These are phyloP conservation scores for Drechslera avenae DNA, from an alignment of 2,329 filamentous ascomycete species.

Conservation along the genomic window DNA sequence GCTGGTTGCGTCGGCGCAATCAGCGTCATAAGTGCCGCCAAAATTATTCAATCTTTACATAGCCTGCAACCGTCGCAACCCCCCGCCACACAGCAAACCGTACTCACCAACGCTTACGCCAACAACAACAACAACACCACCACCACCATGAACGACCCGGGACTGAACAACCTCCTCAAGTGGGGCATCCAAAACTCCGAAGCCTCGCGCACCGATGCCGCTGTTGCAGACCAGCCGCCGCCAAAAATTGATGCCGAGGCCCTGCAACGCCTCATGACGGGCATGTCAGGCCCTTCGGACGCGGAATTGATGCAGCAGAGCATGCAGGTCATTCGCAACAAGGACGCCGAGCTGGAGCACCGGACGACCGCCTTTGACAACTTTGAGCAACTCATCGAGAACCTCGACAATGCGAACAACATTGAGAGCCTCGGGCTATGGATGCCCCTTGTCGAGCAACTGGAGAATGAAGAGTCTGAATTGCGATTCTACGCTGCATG, in stretches of 20 bases:
- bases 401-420: conserved; percentile 94
- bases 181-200: conserved; percentile 73
- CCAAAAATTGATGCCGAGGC: conserved; percentile 20
- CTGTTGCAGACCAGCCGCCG: conserved; percentile 50
- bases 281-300: conserved; percentile 60
- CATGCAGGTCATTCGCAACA: conserved; percentile 75
- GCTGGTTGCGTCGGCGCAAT: conserved; percentile 21
- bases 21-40: conserved; percentile 31
- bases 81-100: conserved; percentile 11
- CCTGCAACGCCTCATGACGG: conserved; percentile 15
- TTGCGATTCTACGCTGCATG: conserved; percentile 87
- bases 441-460: conserved; percentile 74
- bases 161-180: conserved; percentile 77
- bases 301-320: conserved; percentile 88
- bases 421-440: conserved; percentile 79
- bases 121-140: no score
- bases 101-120: not conserved
- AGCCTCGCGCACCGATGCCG: conserved; percentile 45
- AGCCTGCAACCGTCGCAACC: conserved; percentile 8
- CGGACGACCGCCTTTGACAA: conserved; percentile 33
- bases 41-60: conserved; percentile 26
- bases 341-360: conserved; percentile 25
- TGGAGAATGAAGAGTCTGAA: conserved; percentile 71
- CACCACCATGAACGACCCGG: conserved; percentile 62
- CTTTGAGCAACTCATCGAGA: conserved; percentile 35